Evolutionary conservation across 2,329 filamentous ascomycete genomes (phyloP).

Genomic region (Zymoseptoria ardabiliae): DNA sequence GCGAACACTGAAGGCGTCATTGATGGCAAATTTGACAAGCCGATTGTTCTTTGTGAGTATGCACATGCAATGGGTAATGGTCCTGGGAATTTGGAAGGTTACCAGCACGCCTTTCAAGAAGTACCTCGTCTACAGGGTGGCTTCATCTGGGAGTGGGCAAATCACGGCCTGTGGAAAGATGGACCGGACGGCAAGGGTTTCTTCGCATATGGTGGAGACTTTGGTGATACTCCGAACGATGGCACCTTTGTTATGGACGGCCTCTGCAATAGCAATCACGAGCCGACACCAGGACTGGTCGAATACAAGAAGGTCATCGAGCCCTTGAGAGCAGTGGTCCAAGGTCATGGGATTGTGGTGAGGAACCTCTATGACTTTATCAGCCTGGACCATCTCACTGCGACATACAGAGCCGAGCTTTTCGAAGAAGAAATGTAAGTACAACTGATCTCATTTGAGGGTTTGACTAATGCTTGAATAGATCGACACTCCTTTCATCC

Average conservation of each 20-base stretch:
- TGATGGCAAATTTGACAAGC: slow-evolving; percentile 34
- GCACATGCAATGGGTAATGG: slow-evolving; percentile 64
- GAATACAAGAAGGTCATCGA: slow-evolving; percentile 38
- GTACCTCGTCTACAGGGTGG: slow-evolving; percentile 57
- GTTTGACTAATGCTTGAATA: neutral
- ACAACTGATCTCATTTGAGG: neutral
- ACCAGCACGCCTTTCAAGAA: slow-evolving; percentile 54
- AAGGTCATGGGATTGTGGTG: slow-evolving; percentile 25
- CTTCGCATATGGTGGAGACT: slow-evolving; percentile 35
- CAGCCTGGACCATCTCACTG: slow-evolving; percentile 11
- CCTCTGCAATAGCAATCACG: slow-evolving; percentile 34
- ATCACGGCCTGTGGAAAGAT: slow-evolving; percentile 34
- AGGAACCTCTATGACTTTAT: slow-evolving; percentile 31
- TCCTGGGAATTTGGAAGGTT: slow-evolving; percentile 56
- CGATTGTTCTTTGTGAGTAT: slow-evolving; percentile 49
- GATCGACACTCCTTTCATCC: neutral
- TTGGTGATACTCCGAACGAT: slow-evolving; percentile 18
- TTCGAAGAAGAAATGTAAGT: neutral
- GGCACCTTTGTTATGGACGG: slow-evolving; percentile 39
- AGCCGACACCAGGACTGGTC: slow-evolving; percentile 31
- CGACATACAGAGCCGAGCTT: slow-evolving; percentile 5
- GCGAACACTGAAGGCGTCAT: slow-evolving; percentile 31
- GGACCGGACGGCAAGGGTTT: slow-evolving; percentile 28
- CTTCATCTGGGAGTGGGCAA: slow-evolving; percentile 38
- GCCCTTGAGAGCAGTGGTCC: slow-evolving; percentile 24